Evolutionary conservation across 2,329 filamentous ascomycete genomes (phyloP), one percentile per base, ranked within the genome.

Genomic region (Sarocladium strictum): DNA sequence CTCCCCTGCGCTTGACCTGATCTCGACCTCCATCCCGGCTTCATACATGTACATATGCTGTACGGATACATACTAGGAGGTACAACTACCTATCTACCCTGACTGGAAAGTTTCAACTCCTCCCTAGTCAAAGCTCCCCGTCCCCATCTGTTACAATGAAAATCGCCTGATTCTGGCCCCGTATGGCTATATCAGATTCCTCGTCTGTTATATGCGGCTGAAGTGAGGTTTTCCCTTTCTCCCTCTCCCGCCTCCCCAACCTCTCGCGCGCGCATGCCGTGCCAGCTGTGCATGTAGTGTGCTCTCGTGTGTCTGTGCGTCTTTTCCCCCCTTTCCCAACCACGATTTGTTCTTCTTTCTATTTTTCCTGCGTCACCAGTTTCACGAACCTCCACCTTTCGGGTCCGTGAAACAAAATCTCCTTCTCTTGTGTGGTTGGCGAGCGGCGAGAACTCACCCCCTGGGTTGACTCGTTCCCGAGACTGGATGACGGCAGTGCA

Each of bases 141-240:
- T 19, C 37, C 15, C 43, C 14, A 27, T 32, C 43, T 49, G 43
- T 49, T 29, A 49, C 43, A 49, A 3, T 3, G 4, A 38, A 32
- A 49, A 49, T 49, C 43, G 43, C 43, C 43, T 49, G 43, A 49
- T 49, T 49, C 32, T 32, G 15, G 21, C 40, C 24, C 17, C 40
- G 40, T 23, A 43, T 3, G 21, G 40, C 40, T 38, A 38, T 38
- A 43, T 24, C 40, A 21, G 17, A 43, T 43, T 4, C 40, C 17
- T 21, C 40, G 21, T 23, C 40, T 43, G 40, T 21, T 43, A 43
- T 38, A 43, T 21, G 40, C 40, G 40, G 40, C 40, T 43, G 40
- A 43, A 43, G 17, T n/a, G n/a, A 15, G 24, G 17, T 43, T 43
- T 38, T 15, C 35, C 21, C 21, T 24, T 43, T 21, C 40, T 23